phyloP scores from a whole-genome alignment of 345 rosid genomes.

The Euphorbia pulcherrima region DNA sequence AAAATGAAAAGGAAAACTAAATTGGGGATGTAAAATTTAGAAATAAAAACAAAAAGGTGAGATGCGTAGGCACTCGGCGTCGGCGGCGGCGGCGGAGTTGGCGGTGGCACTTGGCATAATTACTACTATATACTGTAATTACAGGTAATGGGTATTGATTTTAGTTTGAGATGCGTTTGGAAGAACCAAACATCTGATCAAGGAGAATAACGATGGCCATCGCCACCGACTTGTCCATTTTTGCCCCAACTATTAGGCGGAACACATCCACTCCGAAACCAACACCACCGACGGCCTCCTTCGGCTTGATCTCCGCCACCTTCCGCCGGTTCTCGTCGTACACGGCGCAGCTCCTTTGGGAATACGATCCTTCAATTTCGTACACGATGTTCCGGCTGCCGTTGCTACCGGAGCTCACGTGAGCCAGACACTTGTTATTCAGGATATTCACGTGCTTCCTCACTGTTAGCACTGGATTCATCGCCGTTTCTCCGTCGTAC shows the following conservation, averaged over 20 bases:
- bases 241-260: conserved; percentile 62
- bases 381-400: conserved; percentile 27
- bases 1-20: not conserved
- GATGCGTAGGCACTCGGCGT: not conserved
- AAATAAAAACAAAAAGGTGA: too few relatives aligned
- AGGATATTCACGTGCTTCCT: conserved; percentile 52
- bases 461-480: conserved; percentile 47
- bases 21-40: not conserved
- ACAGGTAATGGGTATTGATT: not conserved
- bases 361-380: conserved; percentile 75
- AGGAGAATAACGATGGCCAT: conserved; percentile 85
- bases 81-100: not conserved
- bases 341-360: conserved; percentile 57
- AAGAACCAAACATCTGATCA: conserved; percentile 84
- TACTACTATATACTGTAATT: conserved; percentile 1
- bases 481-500: conserved; percentile 66
- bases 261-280: conserved; percentile 71
- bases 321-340: conserved; percentile 51
- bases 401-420: conserved; percentile 26
- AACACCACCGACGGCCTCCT: conserved; percentile 59
- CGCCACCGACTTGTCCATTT: conserved; percentile 52
- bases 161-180: conserved; percentile 28
- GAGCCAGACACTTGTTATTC: conserved; percentile 51
- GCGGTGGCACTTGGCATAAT: not conserved
- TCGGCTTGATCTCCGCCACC: conserved; percentile 64